Evolutionary conservation across 2,329 filamentous ascomycete genomes (phyloP).

Genomic region (Paraphaeosphaeria sporulosa): DNA sequence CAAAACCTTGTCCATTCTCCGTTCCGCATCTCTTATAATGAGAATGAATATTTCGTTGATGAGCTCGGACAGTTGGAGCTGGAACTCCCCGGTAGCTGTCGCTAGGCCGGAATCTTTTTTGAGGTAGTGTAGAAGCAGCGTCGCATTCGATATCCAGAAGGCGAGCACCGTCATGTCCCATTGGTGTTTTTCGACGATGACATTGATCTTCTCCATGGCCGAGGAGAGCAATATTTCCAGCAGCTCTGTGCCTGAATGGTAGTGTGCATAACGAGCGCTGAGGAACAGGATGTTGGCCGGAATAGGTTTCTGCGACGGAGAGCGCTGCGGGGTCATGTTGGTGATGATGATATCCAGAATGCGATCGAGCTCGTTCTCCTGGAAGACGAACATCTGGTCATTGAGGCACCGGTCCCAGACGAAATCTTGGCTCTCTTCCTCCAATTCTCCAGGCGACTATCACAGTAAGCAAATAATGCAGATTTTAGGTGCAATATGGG

Average conservation of each 20-base stretch:
- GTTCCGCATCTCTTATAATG: conserved; percentile 94
- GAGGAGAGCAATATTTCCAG: conserved; percentile 80
- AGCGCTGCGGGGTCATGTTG: conserved; percentile 95
- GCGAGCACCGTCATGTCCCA: conserved; percentile 99
- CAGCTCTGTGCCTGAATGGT: conserved; percentile 88
- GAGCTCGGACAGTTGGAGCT: conserved; percentile 89
- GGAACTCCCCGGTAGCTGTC: conserved; percentile 84
- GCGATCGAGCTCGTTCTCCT: conserved; percentile 87
- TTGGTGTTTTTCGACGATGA: conserved; percentile 92
- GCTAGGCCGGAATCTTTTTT: conserved; percentile 90
- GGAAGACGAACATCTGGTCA: conserved; percentile 99
- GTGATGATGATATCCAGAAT: conserved; percentile 97
- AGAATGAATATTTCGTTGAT: conserved; percentile 99
- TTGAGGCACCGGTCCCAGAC: conserved; percentile 94
- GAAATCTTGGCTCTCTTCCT: conserved; percentile 92
- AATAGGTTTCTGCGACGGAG: conserved; percentile 95
- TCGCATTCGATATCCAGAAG: conserved; percentile 98
- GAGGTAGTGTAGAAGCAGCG: conserved; percentile 91
- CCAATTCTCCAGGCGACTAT: conserved; percentile 72
- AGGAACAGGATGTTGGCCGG: conserved; percentile 97
- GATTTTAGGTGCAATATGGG: conserved; percentile 1
- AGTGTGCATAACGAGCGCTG: conserved; percentile 94
- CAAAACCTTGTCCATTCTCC: conserved; percentile 93
- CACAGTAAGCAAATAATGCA: conserved; percentile 28
- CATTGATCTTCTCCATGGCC: conserved; percentile 95